These are phyloP conservation scores for Tetracentron sinense DNA, from an alignment of 164 flowering plant genomes.

Conservation along the genomic window DNA sequence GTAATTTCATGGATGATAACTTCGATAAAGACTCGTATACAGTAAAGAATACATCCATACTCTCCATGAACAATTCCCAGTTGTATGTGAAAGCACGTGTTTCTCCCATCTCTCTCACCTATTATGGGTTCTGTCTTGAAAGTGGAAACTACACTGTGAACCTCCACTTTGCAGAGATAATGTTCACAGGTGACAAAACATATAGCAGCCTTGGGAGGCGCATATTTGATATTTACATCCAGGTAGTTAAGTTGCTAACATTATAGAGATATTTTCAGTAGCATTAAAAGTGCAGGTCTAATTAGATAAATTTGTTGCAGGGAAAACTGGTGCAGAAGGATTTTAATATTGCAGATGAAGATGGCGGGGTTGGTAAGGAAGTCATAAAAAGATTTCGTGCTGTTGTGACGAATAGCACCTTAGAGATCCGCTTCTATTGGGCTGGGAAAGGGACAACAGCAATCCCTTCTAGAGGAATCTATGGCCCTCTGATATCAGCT, in stretches of 20 bases:
- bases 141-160: slow-evolving; percentile 54
- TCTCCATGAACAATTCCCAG: slow-evolving; percentile 16
- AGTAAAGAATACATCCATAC: slow-evolving; percentile 21
- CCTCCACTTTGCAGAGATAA: slow-evolving; percentile 65
- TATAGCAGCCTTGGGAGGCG: slow-evolving; percentile 63
- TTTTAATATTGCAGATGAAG: slow-evolving; percentile 53
- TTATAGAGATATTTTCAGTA: background rate
- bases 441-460: slow-evolving; percentile 46
- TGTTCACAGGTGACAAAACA: slow-evolving; percentile 41
- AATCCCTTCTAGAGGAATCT: slow-evolving; percentile 38
- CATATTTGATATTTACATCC: slow-evolving; percentile 58
- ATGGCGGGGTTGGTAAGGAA: slow-evolving; percentile 37
- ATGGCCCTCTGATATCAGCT: slow-evolving; percentile 55
- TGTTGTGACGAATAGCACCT: slow-evolving; percentile 23
- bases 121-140: slow-evolving; percentile 49
- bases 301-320: slow-evolving; percentile 15
- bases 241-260: slow-evolving; percentile 37
- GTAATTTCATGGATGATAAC: slow-evolving; percentile 45
- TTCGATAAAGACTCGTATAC: slow-evolving; percentile 11
- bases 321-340: slow-evolving; percentile 42
- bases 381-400: slow-evolving; percentile 23
- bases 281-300: background rate
- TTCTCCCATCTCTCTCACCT: slow-evolving; percentile 59
- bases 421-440: slow-evolving; percentile 48
- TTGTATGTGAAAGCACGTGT: slow-evolving; percentile 49